These are phyloP conservation scores for Sclerotinia spermophila DNA, from an alignment of 2,329 filamentous ascomycete species.

Conservation along the genomic window DNA sequence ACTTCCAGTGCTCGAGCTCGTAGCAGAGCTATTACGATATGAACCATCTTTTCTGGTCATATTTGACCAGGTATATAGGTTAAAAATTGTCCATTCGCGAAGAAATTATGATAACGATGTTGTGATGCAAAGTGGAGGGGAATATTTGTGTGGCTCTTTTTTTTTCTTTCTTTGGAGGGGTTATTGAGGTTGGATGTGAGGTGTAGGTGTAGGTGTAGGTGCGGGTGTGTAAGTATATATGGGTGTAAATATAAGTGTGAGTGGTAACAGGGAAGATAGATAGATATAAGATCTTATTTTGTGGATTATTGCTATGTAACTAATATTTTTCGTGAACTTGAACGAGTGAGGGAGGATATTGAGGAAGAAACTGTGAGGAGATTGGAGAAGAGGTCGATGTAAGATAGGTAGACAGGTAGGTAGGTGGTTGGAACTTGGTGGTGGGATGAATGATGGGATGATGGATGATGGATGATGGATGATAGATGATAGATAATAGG, in stretches of 20 bases:
- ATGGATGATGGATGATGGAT: not conserved
- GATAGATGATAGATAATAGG: constrained; percentile 1
- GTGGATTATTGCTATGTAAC: not conserved
- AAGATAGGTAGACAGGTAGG: not conserved
- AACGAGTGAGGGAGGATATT: not conserved
- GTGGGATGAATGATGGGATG: not conserved
- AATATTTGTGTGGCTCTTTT: not conserved
- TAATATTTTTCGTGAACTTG: not conserved
- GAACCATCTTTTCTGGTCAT: constrained; percentile 66
- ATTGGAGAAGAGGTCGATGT: not conserved
- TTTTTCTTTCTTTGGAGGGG: too few relatives aligned
- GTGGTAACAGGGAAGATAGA: not conserved
- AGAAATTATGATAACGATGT: not conserved
- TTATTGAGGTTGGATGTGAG: constrained; percentile 2
- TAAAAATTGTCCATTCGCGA: constrained; percentile 33
- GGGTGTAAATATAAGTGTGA: not conserved
- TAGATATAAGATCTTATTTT: not conserved
- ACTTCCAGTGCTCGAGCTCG: constrained; percentile 64
- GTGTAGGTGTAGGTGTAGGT: not conserved
- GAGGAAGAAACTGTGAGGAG: not conserved
- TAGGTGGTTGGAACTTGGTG: not conserved
- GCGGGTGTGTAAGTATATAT: not conserved
- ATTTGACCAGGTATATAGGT: constrained; percentile 35
- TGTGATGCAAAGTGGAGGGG: constrained; percentile 4
- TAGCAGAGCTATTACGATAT: constrained; percentile 59